Percentiles rank a stretch among this genome's conserved stretches.
Evolutionary conservation across 2,329 filamentous ascomycete species (phyloP).

Genomic region (Triangularia setosa): DNA sequence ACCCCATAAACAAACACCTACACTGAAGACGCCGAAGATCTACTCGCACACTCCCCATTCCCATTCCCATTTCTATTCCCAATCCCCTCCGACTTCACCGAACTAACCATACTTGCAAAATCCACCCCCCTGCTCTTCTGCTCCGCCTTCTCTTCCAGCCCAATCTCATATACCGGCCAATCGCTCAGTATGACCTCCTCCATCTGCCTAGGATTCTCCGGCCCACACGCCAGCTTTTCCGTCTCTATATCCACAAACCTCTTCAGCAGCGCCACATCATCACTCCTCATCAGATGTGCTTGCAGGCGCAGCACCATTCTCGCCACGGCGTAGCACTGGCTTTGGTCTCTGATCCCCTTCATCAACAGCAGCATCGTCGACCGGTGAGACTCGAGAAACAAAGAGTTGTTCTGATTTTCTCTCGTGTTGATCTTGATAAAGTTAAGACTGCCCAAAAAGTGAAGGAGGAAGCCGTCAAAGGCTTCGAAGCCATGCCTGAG

Average conservation of each 20-base stretch:
- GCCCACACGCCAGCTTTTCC: conserved; percentile 17
- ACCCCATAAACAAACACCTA: background rate
- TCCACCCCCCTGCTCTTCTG: conserved; percentile 10
- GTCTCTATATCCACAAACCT: conserved; percentile 18
- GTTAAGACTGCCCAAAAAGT: conserved; percentile 22
- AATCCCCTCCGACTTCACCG: background rate
- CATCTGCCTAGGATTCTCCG: conserved; percentile 1
- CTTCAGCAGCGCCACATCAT: conserved; percentile 21
- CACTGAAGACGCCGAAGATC: background rate
- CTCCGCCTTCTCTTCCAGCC: conserved; percentile 18
- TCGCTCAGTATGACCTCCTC: conserved; percentile 17
- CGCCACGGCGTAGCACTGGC: conserved; percentile 16
- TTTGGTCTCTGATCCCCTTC: conserved; percentile 25
- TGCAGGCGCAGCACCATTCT: conserved; percentile 21
- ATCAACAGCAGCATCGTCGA: conserved; percentile 22
- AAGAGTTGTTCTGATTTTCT: conserved; percentile 11
- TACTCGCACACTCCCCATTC: background rate
- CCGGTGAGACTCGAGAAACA: conserved; percentile 15
- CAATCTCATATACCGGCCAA: conserved; percentile 23
- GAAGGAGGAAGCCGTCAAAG: conserved; percentile 21
- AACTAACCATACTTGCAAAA: conserved; percentile 11
- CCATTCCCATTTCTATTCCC: background rate
- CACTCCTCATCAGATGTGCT: conserved; percentile 18
- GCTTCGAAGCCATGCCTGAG: conserved; percentile 32
- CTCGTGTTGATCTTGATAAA: conserved; percentile 22